Conservation (phyloP, 1,284 basidiomycete species). For the Trichosporon faecale region DNA sequence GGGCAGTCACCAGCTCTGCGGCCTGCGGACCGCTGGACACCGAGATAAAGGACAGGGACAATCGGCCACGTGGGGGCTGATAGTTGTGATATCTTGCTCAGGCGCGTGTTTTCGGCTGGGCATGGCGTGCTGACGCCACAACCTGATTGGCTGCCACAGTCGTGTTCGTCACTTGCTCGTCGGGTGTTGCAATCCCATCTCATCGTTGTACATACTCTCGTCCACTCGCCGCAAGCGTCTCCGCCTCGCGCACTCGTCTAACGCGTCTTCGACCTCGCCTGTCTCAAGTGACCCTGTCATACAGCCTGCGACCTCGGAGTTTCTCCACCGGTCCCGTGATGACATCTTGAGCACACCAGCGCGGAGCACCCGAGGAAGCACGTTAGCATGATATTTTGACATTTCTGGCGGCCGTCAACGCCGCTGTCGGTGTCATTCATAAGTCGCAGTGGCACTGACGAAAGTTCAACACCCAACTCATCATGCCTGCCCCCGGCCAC, state of each 20-base stretch:
- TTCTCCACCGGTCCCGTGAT: slow-evolving; percentile 3
- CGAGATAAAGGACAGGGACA: slow-evolving; percentile 5
- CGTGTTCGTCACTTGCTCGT: neutral
- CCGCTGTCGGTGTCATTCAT: neutral
- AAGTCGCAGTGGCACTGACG: neutral
- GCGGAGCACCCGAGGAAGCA: neutral
- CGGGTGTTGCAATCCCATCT: neutral
- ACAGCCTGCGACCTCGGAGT: neutral
- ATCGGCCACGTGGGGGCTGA: neutral
- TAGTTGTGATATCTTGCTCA: neutral
- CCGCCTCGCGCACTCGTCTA: neutral
- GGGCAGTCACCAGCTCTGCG: neutral
- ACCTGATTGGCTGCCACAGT: neutral
- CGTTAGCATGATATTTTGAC: neutral
- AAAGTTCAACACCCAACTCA: neutral
- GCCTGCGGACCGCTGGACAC: neutral
- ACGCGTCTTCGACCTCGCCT: neutral
- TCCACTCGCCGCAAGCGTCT: neutral
- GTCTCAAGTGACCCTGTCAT: neutral
- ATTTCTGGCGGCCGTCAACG: neutral
- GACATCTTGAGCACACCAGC: slow-evolving; percentile 1
- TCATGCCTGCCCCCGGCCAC: slow-evolving; percentile 2
- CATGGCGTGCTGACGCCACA: slow-evolving; percentile 6
- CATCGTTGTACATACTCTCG: neutral
- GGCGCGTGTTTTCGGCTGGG: neutral